Conservation (phyloP, 176 grass and related monocot species). For the barley (Hordeum vulgare) region DNA sequence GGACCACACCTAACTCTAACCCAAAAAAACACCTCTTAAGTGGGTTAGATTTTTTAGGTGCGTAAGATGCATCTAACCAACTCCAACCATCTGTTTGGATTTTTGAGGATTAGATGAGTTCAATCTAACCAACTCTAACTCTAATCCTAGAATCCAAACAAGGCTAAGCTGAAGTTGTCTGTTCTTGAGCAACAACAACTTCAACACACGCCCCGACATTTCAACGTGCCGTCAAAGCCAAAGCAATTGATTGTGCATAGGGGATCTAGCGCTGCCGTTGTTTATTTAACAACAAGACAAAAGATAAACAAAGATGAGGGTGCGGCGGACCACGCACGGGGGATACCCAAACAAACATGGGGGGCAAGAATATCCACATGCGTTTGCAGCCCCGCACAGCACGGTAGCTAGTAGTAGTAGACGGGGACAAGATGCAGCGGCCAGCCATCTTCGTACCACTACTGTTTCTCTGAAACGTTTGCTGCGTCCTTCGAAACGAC, state of each 20-base stretch:
- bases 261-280: not conserved
- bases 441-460: not conserved
- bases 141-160: too few relatives aligned
- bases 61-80: too few relatives aligned
- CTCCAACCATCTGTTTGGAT: too few relatives aligned
- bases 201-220: not conserved
- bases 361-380: slow-evolving; percentile 28
- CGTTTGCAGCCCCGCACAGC: not conserved
- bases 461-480: too few relatives aligned
- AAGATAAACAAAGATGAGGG: not conserved
- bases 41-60: too few relatives aligned
- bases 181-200: not conserved
- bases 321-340: not conserved
- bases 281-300: not conserved
- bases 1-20: too few relatives aligned
- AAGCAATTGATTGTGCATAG: not conserved
- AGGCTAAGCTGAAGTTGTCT: not conserved
- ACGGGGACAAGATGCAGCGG: slow-evolving; percentile 13
- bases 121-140: too few relatives aligned
- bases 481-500: too few relatives aligned
- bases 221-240: not conserved
- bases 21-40: too few relatives aligned
- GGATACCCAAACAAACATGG: slow-evolving; percentile 16
- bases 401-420: not conserved
- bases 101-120: too few relatives aligned